Conservation (phyloP, 768 basidiomycete genomes). For the Mycena latifolia region DNA sequence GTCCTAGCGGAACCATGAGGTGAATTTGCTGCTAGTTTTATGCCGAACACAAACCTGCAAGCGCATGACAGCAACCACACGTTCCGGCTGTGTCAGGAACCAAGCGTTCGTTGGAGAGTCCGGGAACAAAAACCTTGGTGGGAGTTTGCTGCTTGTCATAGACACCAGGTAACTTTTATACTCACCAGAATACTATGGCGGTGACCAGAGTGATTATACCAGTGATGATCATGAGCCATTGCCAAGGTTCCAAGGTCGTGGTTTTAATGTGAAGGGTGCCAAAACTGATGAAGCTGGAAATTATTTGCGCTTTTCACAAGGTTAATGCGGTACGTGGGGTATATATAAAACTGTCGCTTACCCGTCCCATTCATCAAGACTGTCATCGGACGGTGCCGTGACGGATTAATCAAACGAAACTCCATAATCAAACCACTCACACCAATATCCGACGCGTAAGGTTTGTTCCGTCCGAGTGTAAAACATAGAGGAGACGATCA, state of each 20-base stretch:
- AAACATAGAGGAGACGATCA: conserved; percentile 71
- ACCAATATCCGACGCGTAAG: conserved; percentile 67
- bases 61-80: conserved; percentile 68
- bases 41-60: no score
- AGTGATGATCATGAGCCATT: conserved; percentile 53
- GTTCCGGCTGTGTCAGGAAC: conserved; percentile 79
- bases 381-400: background rate
- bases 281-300: conserved; percentile 64
- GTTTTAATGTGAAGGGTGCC: conserved; percentile 63
- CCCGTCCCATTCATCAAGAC: conserved; percentile 82
- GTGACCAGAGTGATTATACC: conserved; percentile 36
- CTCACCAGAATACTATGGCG: conserved; percentile 58
- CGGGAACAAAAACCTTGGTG: conserved; percentile 61
- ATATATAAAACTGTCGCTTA: conserved; percentile 40
- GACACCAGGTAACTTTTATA: conserved; percentile 49
- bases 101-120: conserved; percentile 81
- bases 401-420: no score
- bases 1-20: background rate
- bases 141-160: conserved; percentile 17
- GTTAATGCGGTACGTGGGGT: background rate
- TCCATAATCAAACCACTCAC: no score
- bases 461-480: conserved; percentile 68
- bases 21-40: no score
- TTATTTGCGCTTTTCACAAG: conserved; percentile 69
- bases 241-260: conserved; percentile 61